Evolutionary conservation across 805 yeast species (phyloP).

Genomic region (Metschnikowia kofuensis): DNA sequence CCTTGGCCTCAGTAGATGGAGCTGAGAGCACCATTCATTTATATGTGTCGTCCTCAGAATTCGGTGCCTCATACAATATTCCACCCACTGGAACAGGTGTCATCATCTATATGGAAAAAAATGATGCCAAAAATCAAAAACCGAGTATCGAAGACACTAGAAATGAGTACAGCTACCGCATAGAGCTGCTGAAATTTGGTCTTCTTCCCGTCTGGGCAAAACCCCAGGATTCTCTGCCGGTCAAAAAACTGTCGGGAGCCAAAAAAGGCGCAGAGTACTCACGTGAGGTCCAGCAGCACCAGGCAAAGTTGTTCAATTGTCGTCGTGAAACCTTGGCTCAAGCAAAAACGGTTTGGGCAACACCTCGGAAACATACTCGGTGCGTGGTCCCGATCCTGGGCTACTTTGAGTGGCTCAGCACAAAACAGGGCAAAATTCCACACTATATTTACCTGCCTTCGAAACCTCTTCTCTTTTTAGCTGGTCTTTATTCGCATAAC

Average conservation of each 20-base stretch:
- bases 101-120: slow-evolving; percentile 24
- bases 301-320: slow-evolving; percentile 68
- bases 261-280: slow-evolving; percentile 22
- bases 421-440: slow-evolving; percentile 50
- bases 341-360: slow-evolving; percentile 55
- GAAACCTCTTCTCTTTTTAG: slow-evolving; percentile 56
- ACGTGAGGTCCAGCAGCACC: slow-evolving; percentile 31
- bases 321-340: slow-evolving; percentile 57
- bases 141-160: background rate
- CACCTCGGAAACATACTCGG: slow-evolving; percentile 45
- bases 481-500: slow-evolving; percentile 46
- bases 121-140: background rate
- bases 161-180: slow-evolving; percentile 15
- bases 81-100: slow-evolving; percentile 59
- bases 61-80: slow-evolving; percentile 50
- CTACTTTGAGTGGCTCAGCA: slow-evolving; percentile 76
- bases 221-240: slow-evolving; percentile 36
- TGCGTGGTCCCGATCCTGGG: slow-evolving; percentile 82
- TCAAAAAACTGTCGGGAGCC: slow-evolving; percentile 12
- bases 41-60: slow-evolving; percentile 10
- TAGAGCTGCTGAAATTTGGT: slow-evolving; percentile 75
- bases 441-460: slow-evolving; percentile 59
- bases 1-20: slow-evolving; percentile 5
- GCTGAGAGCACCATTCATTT: slow-evolving; percentile 5
- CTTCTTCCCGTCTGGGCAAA: slow-evolving; percentile 67